Percentiles rank a stretch among this genome's conserved stretches.
phyloP scores from a whole-genome alignment of 768 basidiomycete species.

The Lactarius tabidus region DNA sequence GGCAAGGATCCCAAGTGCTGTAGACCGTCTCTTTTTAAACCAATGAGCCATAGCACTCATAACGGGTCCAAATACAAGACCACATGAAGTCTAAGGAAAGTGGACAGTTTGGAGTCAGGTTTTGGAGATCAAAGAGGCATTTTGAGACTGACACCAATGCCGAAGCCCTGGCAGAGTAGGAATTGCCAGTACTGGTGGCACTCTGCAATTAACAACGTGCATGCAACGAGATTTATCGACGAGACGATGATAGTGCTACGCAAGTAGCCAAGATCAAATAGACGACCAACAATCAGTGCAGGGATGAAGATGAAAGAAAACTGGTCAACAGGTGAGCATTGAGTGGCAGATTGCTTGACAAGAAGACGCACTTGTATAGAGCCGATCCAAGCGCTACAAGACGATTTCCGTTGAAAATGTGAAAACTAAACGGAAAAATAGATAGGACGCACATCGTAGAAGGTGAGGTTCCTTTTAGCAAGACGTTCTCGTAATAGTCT shows the following conservation, averaged over 20 bases:
- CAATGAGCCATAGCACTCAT: slow-evolving; percentile 63
- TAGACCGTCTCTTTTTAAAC: slow-evolving; percentile 56
- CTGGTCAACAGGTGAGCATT: slow-evolving; percentile 33
- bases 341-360: background rate
- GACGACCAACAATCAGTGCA: slow-evolving; percentile 57
- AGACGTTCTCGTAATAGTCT: slow-evolving; percentile 56
- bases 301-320: slow-evolving; percentile 61
- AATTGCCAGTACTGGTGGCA: slow-evolving; percentile 78
- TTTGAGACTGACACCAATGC: slow-evolving; percentile 49
- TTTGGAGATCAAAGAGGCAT: background rate
- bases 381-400: slow-evolving; percentile 70
- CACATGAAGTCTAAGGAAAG: slow-evolving; percentile 32
- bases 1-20: slow-evolving; percentile 60
- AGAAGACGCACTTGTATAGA: slow-evolving; percentile 53
- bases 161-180: slow-evolving; percentile 67
- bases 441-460: slow-evolving; percentile 53
- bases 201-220: slow-evolving; percentile 65
- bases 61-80: slow-evolving; percentile 60
- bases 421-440: background rate
- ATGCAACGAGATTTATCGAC: slow-evolving; percentile 47
- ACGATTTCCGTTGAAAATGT: background rate
- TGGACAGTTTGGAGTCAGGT: background rate
- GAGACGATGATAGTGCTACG: slow-evolving; percentile 45
- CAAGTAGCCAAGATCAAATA: slow-evolving; percentile 73
- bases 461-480: slow-evolving; percentile 47